Conservation (phyloP, 192 early-diverging fungal genomes). For the Pilobolus umbonatus region DNA sequence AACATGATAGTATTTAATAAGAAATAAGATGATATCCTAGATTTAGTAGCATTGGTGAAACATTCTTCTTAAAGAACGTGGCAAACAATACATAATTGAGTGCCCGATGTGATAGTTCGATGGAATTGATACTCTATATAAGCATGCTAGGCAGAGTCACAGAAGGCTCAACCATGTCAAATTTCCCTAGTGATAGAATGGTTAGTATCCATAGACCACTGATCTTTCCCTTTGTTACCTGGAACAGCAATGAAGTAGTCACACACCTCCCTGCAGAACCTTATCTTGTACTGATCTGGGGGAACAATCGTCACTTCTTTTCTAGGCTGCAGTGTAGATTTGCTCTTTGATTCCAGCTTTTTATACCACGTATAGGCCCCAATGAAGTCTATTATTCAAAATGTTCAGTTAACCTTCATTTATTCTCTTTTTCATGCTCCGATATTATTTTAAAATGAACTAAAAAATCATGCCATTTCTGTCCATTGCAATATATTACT, state of each 20-base stretch:
- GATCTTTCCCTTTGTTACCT: conserved; percentile 39
- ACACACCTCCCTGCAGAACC: conserved; percentile 89
- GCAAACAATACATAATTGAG: not conserved
- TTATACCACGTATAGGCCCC: conserved; percentile 98
- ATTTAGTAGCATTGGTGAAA: conserved; percentile 4
- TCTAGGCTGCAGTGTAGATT: conserved; percentile 61
- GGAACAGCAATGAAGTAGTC: conserved; percentile 83
- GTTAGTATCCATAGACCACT: not conserved
- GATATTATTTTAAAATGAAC: too few species aligned
- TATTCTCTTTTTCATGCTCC: not conserved
- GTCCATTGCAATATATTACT: too few species aligned
- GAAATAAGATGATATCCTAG: too few species aligned
- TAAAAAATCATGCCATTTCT: conserved; percentile 8
- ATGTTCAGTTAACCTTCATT: not conserved
- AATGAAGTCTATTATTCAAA: conserved; percentile 73
- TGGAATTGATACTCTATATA: not conserved
- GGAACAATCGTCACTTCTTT: conserved; percentile 91
- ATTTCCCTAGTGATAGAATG: conserved; percentile 2
- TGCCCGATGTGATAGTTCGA: not conserved
- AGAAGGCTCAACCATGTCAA: not conserved
- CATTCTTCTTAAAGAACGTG: conserved; percentile 13
- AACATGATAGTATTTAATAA: too few species aligned
- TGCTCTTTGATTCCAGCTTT: conserved; percentile 77
- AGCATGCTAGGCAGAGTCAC: conserved; percentile 4
- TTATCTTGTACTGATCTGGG: conserved; percentile 87